Evolutionary conservation across 2,329 filamentous ascomycete genomes (phyloP), one percentile per base, ranked within the genome.

Genomic region (Fusarium nygamai): DNA sequence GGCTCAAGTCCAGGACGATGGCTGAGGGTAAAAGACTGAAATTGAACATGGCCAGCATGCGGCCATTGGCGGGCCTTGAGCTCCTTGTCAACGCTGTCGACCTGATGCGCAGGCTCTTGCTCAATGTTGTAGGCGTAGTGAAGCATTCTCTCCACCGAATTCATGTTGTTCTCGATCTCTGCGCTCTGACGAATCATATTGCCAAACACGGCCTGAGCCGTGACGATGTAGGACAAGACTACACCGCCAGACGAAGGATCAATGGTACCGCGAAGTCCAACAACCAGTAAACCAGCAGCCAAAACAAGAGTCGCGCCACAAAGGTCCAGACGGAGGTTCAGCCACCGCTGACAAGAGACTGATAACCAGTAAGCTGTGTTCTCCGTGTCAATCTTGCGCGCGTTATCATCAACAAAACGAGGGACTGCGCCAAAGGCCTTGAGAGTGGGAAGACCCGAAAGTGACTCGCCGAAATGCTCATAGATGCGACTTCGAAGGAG

Each of bases 111-210:
- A 4, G 69, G 69, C 5, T 72, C 69, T 9, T 58, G 69, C 19
- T 72, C 64, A 3, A 72, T 72, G 2, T 70, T 93, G 47, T 97
- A 89, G 61, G 89, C 90, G 78, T 98, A 98, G 80, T 98, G 94
- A 83, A 96, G 95, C 79, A 98, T 91, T 78, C 95, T 92, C 84
- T 98, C 95, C 7, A 98, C 94, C 2, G 94, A 95, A 82, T 98
- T 98, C 95, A 98, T 97, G 81, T 97, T 97, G 82, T 98, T 95
- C 84, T 98, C 95, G 6, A 79, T 78, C 50, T 79, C 77, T 0
- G 77, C 76, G 4, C 76, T 78, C 24, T 73, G 92, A 61, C 92
- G 91, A 50, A 93, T 88, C 87, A 92, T 90, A 79, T 92, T 89
- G 5, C 92, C 90, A 74, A 93, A 92, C 5, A 72, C 73, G 4